phyloP scores from a whole-genome alignment of 1,284 basidiomycete genomes.

The Cerioporus squamosus region DNA sequence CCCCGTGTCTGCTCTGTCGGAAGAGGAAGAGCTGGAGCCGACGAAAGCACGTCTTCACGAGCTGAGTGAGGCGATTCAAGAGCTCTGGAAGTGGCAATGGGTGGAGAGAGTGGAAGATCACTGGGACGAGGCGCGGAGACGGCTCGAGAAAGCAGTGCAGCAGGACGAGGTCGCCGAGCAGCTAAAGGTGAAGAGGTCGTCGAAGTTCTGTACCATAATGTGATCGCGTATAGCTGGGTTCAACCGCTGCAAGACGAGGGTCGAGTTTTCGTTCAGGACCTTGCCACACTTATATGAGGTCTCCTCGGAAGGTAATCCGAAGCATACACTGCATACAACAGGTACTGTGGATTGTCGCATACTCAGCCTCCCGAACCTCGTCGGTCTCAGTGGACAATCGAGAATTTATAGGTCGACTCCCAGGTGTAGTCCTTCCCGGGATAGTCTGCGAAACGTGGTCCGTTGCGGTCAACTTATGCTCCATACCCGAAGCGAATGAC shows the following conservation, averaged over 20 bases:
- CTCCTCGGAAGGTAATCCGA: too few relatives aligned
- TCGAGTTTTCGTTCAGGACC: too few relatives aligned
- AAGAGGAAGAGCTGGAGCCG: neutral
- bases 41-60: slow-evolving; percentile 8
- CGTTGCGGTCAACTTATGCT: too few relatives aligned
- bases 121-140: slow-evolving; percentile 23
- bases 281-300: too few relatives aligned
- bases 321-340: too few relatives aligned
- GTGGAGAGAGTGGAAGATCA: slow-evolving; percentile 19
- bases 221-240: too few relatives aligned
- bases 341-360: too few relatives aligned
- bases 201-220: too few relatives aligned
- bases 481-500: slow-evolving; percentile 20
- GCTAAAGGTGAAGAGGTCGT: neutral
- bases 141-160: neutral
- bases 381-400: slow-evolving; percentile 26
- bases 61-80: slow-evolving; percentile 18
- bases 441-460: slow-evolving; percentile 36
- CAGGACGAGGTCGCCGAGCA: neutral
- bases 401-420: slow-evolving; percentile 51
- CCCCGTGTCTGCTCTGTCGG: too few relatives aligned
- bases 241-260: too few relatives aligned
- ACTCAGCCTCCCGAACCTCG: too few relatives aligned
- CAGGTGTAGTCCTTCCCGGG: slow-evolving; percentile 46
- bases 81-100: slow-evolving; percentile 31